Conservation (phyloP, 441 rosid species). For the Cnidoscolus chayamansa region DNA sequence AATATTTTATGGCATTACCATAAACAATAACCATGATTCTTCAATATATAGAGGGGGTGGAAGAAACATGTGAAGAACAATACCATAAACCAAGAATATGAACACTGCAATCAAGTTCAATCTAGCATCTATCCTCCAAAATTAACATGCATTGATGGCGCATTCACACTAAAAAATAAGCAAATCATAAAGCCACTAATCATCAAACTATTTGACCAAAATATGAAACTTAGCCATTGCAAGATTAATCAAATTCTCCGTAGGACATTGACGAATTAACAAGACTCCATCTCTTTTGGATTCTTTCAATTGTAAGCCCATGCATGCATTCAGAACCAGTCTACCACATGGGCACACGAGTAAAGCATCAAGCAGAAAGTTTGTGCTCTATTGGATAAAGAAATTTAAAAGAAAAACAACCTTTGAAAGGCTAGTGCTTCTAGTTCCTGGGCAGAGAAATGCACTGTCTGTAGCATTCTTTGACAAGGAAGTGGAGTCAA, state of each 20-base stretch:
- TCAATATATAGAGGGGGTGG: neutral
- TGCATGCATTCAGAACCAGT: neutral
- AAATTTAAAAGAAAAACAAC: slow-evolving; percentile 23
- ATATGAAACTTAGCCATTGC: neutral
- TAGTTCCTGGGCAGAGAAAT: slow-evolving; percentile 31
- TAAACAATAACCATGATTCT: neutral
- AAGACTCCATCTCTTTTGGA: neutral
- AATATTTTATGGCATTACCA: neutral
- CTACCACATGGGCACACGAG: slow-evolving; percentile 4
- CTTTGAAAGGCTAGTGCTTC: slow-evolving; percentile 27
- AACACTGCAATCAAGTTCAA: neutral
- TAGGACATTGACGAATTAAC: neutral
- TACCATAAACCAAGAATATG: neutral
- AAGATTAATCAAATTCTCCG: neutral
- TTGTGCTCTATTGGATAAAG: neutral
- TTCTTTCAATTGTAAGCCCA: neutral
- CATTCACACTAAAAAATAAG: neutral
- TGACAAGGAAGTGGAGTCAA: slow-evolving; percentile 27
- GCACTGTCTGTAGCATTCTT: slow-evolving; percentile 22
- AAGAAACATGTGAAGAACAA: neutral
- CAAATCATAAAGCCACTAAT: neutral
- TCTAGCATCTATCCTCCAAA: neutral
- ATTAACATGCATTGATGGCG: neutral
- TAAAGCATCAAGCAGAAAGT: neutral
- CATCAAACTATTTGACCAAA: neutral